Percentiles rank a stretch among this genome's conserved stretches.
These are phyloP conservation scores for Parmelia sp. DNA, from an alignment of 495 filamentous ascomycete species.

Conservation along the genomic window DNA sequence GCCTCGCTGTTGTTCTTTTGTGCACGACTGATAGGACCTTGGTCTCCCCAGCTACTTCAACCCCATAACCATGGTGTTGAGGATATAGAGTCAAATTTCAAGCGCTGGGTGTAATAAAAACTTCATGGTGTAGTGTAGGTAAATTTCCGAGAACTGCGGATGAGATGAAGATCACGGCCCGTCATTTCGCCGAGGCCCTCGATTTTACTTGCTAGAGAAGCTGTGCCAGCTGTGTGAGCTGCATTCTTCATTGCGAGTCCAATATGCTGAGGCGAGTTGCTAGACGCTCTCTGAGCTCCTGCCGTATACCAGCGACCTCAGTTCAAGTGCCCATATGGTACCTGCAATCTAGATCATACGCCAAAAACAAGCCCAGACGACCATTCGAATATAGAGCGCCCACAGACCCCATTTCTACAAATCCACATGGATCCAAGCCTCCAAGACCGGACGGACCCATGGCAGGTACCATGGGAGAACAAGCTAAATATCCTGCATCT, in stretches of 20 bases:
- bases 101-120: slow-evolving; percentile 51
- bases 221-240: background rate
- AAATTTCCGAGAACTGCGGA: slow-evolving; percentile 18
- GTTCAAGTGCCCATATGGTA: slow-evolving; percentile 23
- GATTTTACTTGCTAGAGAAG: background rate
- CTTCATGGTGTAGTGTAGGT: slow-evolving; percentile 31
- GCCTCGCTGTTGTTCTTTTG: slow-evolving; percentile 58
- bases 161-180: background rate
- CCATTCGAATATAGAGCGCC: slow-evolving; percentile 41
- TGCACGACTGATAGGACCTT: slow-evolving; percentile 43
- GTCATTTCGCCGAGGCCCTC: background rate
- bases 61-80: slow-evolving; percentile 44
- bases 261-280: slow-evolving; percentile 26
- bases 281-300: slow-evolving; percentile 19
- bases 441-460: slow-evolving; percentile 2
- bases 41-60: slow-evolving; percentile 70
- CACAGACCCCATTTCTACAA: slow-evolving; percentile 15
- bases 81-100: slow-evolving; percentile 59
- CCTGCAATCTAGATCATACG: slow-evolving; percentile 41
- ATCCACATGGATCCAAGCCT: slow-evolving; percentile 11
- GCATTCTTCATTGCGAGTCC: background rate
- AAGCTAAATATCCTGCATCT: slow-evolving; percentile 2
- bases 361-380: slow-evolving; percentile 43
- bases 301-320: background rate
- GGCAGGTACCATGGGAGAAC: slow-evolving; percentile 7